Evolutionary conservation across 129 eudicot species (phyloP).

Genomic region (sunflower (Helianthus annuus)): DNA sequence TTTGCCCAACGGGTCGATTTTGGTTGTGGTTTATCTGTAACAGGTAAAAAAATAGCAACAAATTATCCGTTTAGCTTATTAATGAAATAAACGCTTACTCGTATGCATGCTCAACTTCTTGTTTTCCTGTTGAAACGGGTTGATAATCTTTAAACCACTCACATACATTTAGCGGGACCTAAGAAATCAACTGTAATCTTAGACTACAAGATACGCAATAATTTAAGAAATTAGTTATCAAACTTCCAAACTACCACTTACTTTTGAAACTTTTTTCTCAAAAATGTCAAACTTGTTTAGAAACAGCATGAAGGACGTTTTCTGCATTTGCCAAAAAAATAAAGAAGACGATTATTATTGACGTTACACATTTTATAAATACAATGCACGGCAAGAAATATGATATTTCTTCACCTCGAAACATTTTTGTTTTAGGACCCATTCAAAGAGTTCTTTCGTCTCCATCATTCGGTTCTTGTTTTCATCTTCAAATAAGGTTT

Average conservation of each 20-base stretch:
- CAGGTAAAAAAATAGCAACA: background rate
- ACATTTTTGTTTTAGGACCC: slow-evolving; percentile 94
- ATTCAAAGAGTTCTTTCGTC: slow-evolving; percentile 90
- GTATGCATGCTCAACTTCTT: slow-evolving; percentile 93
- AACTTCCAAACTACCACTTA: slow-evolving; percentile 38
- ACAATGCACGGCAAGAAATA: too few species aligned
- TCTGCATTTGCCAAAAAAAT: slow-evolving; percentile 62
- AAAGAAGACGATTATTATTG: slow-evolving; percentile 4
- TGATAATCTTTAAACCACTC: slow-evolving; percentile 97
- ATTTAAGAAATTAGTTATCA: background rate
- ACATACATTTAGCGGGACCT: slow-evolving; percentile 84
- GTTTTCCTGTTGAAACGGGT: slow-evolving; percentile 85
- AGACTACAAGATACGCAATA: slow-evolving; percentile 7
- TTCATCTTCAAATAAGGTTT: slow-evolving; percentile 88
- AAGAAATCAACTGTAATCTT: slow-evolving; percentile 21
- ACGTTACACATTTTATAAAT: background rate
- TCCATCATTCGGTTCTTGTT: slow-evolving; percentile 88
- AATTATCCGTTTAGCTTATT: background rate
- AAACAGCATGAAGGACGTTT: slow-evolving; percentile 95
- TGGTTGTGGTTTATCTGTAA: too few species aligned
- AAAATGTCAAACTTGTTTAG: slow-evolving; percentile 96
- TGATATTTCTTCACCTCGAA: slow-evolving; percentile 54
- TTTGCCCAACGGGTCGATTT: too few species aligned
- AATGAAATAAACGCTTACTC: slow-evolving; percentile 61
- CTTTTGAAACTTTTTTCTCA: slow-evolving; percentile 89